phyloP scores from a whole-genome alignment of 164 flowering plant species.

The Berberis thunbergii region DNA sequence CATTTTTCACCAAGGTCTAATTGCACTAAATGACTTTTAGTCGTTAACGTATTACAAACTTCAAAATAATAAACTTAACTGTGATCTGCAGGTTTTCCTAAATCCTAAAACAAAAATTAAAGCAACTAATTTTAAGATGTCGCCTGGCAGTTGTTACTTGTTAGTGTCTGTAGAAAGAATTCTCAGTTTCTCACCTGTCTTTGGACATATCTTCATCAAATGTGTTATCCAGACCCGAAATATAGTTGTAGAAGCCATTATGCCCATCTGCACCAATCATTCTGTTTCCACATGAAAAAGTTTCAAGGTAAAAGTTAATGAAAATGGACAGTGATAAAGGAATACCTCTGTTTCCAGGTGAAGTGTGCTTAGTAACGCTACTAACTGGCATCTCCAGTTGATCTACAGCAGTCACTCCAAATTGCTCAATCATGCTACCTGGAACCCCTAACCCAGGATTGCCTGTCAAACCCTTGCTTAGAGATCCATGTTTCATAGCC shows the following conservation, averaged over 20 bases:
- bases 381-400: constrained; percentile 24
- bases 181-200: constrained; percentile 28
- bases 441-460: constrained; percentile 17
- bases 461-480: constrained; percentile 11
- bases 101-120: no score
- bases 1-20: no score
- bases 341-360: constrained; percentile 5
- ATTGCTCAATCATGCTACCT: constrained; percentile 22
- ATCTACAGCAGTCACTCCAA: constrained; percentile 17
- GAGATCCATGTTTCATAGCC: constrained; percentile 21
- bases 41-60: no score
- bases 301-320: background rate
- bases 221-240: constrained; percentile 17
- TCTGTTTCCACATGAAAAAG: background rate
- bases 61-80: no score
- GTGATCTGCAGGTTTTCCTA: no score
- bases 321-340: background rate
- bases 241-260: constrained; percentile 23
- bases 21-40: no score
- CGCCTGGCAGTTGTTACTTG: background rate
- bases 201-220: constrained; percentile 28
- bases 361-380: constrained; percentile 26
- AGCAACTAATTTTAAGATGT: background rate
- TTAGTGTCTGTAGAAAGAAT: background rate
- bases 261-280: constrained; percentile 24